Evolutionary conservation across 1,139 yeast genomes (phyloP).

Genomic region (Blastobotrys indianensis): DNA sequence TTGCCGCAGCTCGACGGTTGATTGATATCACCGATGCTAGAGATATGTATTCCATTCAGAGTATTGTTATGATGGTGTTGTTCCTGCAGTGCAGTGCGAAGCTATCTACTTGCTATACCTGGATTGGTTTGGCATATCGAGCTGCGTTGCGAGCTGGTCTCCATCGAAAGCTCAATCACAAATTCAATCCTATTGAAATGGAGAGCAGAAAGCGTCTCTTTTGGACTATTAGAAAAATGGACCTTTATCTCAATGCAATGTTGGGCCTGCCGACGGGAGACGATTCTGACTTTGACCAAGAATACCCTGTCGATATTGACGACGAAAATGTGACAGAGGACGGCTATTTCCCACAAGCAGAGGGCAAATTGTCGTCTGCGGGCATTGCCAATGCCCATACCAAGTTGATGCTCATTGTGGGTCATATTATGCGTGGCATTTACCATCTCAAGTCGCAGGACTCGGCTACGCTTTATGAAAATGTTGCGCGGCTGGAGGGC

Average conservation of each 20-base stretch:
- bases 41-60: constrained; percentile 63
- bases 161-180: constrained; percentile 64
- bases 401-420: constrained; percentile 54
- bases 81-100: constrained; percentile 89
- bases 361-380: constrained; percentile 54
- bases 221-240: constrained; percentile 89
- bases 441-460: constrained; percentile 28
- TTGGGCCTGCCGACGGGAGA: constrained; percentile 73
- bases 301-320: constrained; percentile 74
- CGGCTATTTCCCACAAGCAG: constrained; percentile 37
- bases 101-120: constrained; percentile 83
- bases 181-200: constrained; percentile 73
- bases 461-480: constrained; percentile 38
- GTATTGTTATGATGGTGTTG: constrained; percentile 58
- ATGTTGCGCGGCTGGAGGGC: constrained; percentile 65
- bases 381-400: constrained; percentile 88
- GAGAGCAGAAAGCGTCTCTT: constrained; percentile 82
- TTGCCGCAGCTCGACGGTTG: constrained; percentile 72
- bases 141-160: constrained; percentile 84
- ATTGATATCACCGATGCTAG: constrained; percentile 62
- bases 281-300: constrained; percentile 86
- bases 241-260: constrained; percentile 82
- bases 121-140: constrained; percentile 86
- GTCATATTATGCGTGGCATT: constrained; percentile 48
- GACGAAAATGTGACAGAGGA: constrained; percentile 79